Evolutionary conservation across 257 asterid genomes (phyloP).

Genomic region (Haberlea rhodopensis): DNA sequence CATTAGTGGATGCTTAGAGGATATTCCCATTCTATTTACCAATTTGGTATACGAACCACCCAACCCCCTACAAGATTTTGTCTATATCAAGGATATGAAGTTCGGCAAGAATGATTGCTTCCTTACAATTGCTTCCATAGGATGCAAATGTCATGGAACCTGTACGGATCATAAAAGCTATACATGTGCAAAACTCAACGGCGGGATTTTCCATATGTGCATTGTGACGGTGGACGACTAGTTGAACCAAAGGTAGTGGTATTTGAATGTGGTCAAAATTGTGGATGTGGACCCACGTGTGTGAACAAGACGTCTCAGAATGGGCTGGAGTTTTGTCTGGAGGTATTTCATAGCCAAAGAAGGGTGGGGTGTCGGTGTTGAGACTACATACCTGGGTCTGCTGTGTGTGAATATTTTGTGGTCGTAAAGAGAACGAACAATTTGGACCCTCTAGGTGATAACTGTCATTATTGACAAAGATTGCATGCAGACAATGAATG

Average conservation of each 20-base stretch:
- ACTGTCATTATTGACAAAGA: conserved; percentile 78
- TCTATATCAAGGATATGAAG: conserved; percentile 50
- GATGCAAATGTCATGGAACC: conserved; percentile 61
- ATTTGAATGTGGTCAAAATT: conserved; percentile 76
- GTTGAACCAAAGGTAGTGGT: conserved; percentile 81
- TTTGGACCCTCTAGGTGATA: conserved; percentile 52
- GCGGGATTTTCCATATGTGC: conserved; percentile 81
- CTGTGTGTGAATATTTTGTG: conserved; percentile 83
- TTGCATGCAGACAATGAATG: conserved; percentile 87
- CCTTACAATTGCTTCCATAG: conserved; percentile 49
- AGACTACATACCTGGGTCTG: conserved; percentile 88
- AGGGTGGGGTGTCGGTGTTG: conserved; percentile 97
- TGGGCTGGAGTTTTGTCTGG: conserved; percentile 52
- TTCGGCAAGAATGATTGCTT: conserved; percentile 41
- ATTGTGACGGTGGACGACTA: conserved; percentile 68
- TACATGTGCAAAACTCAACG: conserved; percentile 79
- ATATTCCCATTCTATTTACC: conserved; percentile 74
- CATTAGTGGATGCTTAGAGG: conserved; percentile 66
- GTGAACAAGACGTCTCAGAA: conserved; percentile 62
- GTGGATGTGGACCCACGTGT: conserved; percentile 74
- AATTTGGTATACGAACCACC: conserved; percentile 88
- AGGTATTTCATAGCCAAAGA: conserved; percentile 79
- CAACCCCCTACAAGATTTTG: conserved; percentile 57
- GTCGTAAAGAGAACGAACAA: conserved; percentile 52
- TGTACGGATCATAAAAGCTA: conserved; percentile 66